Evolutionary conservation across 2,329 filamentous ascomycete genomes (phyloP).

Genomic region (Trichophyton schoenleinii): DNA sequence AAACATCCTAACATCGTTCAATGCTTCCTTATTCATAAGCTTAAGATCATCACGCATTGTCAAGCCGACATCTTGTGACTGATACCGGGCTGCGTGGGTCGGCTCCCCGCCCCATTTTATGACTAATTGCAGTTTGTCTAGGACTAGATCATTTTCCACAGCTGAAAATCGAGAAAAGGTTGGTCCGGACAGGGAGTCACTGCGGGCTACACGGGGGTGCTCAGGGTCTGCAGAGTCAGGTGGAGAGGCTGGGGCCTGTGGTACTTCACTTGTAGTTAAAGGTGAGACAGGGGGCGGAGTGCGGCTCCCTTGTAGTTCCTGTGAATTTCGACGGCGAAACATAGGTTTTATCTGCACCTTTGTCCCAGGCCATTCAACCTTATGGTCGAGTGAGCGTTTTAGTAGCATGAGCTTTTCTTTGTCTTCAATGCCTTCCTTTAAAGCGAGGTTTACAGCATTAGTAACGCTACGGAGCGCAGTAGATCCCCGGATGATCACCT

Average conservation of each 20-base stretch:
- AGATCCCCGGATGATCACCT: slow-evolving; percentile 86
- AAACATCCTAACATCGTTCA: slow-evolving; percentile 88
- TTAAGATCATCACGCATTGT: slow-evolving; percentile 93
- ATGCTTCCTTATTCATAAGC: slow-evolving; percentile 78
- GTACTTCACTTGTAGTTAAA: slow-evolving; percentile 9
- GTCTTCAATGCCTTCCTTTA: slow-evolving; percentile 71
- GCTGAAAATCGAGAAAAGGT: slow-evolving; percentile 91
- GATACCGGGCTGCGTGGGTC: slow-evolving; percentile 91
- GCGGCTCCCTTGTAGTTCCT: slow-evolving; percentile 36
- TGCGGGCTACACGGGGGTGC: slow-evolving; percentile 43
- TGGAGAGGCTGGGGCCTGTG: slow-evolving; percentile 10
- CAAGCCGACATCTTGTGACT: slow-evolving; percentile 85
- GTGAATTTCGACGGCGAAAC: slow-evolving; percentile 78
- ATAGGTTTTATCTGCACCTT: slow-evolving; percentile 99
- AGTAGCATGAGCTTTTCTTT: slow-evolving; percentile 71
- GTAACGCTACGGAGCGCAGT: slow-evolving; percentile 79
- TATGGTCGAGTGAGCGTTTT: slow-evolving; percentile 78
- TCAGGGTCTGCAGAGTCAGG: slow-evolving; percentile 16
- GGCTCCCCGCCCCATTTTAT: slow-evolving; percentile 99
- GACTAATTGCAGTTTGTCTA: slow-evolving; percentile 93
- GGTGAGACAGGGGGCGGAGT: slow-evolving; percentile 9
- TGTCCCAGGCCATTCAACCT: slow-evolving; percentile 85
- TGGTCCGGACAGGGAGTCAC: slow-evolving; percentile 76
- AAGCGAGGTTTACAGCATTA: slow-evolving; percentile 70
- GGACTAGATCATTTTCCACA: slow-evolving; percentile 77